phyloP scores from a whole-genome alignment of 306 rosid species.

The Lithocarpus polystachyus region DNA sequence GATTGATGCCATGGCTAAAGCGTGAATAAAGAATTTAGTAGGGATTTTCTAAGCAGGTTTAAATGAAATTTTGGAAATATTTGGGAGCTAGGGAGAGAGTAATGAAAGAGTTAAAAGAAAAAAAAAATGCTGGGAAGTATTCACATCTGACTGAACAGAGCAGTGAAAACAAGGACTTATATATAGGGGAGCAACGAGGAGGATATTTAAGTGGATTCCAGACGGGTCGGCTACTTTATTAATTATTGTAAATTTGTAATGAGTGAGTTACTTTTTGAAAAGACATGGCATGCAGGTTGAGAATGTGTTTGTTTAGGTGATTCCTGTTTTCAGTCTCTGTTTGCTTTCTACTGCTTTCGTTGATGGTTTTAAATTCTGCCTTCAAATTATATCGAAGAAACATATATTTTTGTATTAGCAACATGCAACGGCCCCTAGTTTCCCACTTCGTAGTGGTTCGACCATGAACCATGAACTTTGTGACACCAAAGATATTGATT shows the following conservation, averaged over 20 bases:
- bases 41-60: not conserved
- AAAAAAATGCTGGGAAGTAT: not conserved
- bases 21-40: not conserved
- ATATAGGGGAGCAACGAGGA: not conserved
- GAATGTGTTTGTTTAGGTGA: slow-evolving; percentile 27
- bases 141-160: slow-evolving; percentile 30
- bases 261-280: slow-evolving; percentile 14
- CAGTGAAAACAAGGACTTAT: slow-evolving; percentile 16
- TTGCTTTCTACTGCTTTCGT: slow-evolving; percentile 25
- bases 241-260: slow-evolving; percentile 3
- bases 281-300: slow-evolving; percentile 16
- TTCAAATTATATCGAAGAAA: not conserved
- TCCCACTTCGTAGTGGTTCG: not conserved
- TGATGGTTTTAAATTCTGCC: slow-evolving; percentile 28
- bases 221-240: not conserved
- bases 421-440: not conserved
- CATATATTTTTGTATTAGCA: not conserved
- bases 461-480: not conserved
- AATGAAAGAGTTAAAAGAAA: not conserved
- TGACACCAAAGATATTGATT: not conserved
- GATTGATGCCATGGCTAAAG: slow-evolving; percentile 21
- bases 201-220: slow-evolving; percentile 14
- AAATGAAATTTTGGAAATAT: not conserved
- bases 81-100: not conserved
- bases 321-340: slow-evolving; percentile 18